A percentile compares a stretch with the other conserved stretches of the same genome.
These are phyloP conservation scores for Xerocomus potaroensis DNA, from an alignment of 768 basidiomycete genomes.

Conservation along the genomic window DNA sequence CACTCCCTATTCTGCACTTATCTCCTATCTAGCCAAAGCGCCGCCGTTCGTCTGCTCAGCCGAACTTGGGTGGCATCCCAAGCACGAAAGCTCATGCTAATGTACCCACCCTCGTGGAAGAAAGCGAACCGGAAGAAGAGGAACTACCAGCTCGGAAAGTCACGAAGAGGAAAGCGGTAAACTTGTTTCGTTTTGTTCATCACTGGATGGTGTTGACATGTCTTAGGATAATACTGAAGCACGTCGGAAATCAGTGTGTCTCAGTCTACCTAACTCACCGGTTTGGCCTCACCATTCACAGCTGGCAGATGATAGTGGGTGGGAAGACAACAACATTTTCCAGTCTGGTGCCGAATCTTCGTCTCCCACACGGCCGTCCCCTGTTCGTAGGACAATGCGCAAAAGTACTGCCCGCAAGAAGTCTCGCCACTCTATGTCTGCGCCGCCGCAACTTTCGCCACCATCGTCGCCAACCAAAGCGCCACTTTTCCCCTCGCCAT, in stretches of 20 bases:
- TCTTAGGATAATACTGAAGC: conserved; percentile 45
- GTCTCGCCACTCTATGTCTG: conserved; percentile 68
- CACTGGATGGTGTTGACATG: background rate
- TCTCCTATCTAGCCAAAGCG: conserved; percentile 58
- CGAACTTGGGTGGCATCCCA: conserved; percentile 51
- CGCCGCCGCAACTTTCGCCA: conserved; percentile 53
- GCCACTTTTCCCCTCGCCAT: conserved; percentile 15
- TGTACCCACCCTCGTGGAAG: conserved; percentile 54
- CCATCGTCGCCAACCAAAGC: conserved; percentile 39
- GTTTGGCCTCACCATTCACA: conserved; percentile 10
- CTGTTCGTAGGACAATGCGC: conserved; percentile 42
- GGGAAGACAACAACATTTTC: conserved; percentile 90
- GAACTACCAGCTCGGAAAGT: conserved; percentile 57
- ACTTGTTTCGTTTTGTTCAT: conserved; percentile 6
- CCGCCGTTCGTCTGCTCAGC: conserved; percentile 76
- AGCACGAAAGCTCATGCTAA: conserved; percentile 32
- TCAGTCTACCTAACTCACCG: conserved; percentile 16
- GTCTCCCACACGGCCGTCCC: conserved; percentile 66
- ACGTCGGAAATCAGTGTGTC: conserved; percentile 52
- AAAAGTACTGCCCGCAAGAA: conserved; percentile 40
- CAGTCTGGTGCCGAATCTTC: conserved; percentile 90
- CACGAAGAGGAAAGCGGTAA: conserved; percentile 55
- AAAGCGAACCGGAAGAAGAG: conserved; percentile 73
- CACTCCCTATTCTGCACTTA: conserved; percentile 9
- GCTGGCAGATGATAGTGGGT: conserved; percentile 67